Base-by-base conservation (phyloP, 306 rosid genomes). In the Alnus rubra region DNA sequence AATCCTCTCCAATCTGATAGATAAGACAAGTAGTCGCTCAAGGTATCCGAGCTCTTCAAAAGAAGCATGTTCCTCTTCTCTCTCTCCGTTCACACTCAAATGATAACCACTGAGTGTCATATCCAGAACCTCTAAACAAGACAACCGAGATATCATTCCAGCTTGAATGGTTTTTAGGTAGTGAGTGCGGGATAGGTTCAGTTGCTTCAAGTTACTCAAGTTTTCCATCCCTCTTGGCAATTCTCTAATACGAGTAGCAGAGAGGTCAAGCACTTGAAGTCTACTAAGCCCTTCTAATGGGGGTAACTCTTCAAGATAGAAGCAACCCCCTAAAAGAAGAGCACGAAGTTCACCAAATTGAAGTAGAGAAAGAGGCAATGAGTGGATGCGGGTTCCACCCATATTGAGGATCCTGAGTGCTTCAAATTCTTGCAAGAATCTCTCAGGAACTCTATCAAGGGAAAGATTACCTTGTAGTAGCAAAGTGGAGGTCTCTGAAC, bases 341-440 rank as follows among this genome's bases (percentile, higher is more conserved):
- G 83, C 76, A 42, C 63, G 53, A 9, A 80, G 63, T 51, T 80
- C 83, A 3, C 71, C 44, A 45, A 80, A 70, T 13, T 74, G 79
- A 67, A 67, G 45, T 53, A 74, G 50, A 74, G 83, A 74, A 73
- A 30, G 51, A 47, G 83, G 79, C 79, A 80, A 68, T 56, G 75
- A 51, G 0, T 9, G 14, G 49, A 80, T 74, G 5, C 10, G 30
- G 9, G 79, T 74, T 72, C 53, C 16, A 50, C 70, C 74, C 19
- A 80, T 23, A 74, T 74, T 80, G 74, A 80, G 51, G 60, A 65
- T 63, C 39, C 42, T 74, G 23, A 74, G 30, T 48, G 54, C 69
- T 67, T 48, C 39, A 74, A 45, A 45, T 65, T 49, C 79, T 30
- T 11, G 79, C 7, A 80, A n/a, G 33, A 67, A 55, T 18, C 52